These are phyloP conservation scores for Boletus pseudopeckii DNA, from an alignment of 768 basidiomycete genomes.

Conservation along the genomic window DNA sequence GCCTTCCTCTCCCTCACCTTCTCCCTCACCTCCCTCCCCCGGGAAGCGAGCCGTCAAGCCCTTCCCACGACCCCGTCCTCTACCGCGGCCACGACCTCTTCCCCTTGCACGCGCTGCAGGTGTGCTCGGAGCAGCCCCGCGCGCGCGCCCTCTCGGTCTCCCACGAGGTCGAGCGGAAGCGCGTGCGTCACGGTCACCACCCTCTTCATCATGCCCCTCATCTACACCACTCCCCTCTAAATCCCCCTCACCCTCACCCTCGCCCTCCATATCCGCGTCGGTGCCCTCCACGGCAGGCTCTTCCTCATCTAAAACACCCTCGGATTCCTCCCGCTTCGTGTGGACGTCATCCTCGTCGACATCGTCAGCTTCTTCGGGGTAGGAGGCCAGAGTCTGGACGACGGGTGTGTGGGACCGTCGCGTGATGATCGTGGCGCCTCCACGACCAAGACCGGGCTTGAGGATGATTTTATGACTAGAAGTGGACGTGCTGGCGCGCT, in stretches of 20 bases:
- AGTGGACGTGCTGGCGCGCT: constrained; percentile 20
- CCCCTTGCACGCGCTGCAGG: constrained; percentile 33
- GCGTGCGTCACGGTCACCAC: constrained; percentile 34
- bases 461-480: constrained; percentile 38
- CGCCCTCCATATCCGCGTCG: constrained; percentile 26
- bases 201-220: constrained; percentile 32
- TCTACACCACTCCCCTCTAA: constrained; percentile 30
- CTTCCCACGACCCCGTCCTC: constrained; percentile 39
- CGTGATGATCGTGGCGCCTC: constrained; percentile 24
- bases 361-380: constrained; percentile 21
- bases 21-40: constrained; percentile 38
- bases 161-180: constrained; percentile 34
- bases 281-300: constrained; percentile 29
- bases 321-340: constrained; percentile 31
- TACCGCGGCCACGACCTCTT: constrained; percentile 39
- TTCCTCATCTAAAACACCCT: constrained; percentile 30
- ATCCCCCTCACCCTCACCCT: constrained; percentile 23
- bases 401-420: constrained; percentile 24
- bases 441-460: constrained; percentile 35
- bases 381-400: constrained; percentile 14
- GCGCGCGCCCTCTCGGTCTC: constrained; percentile 38
- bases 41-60: constrained; percentile 24
- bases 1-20: constrained; percentile 38
- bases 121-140: constrained; percentile 28
- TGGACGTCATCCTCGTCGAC: constrained; percentile 25